Evolutionary conservation across 805 yeast species (phyloP).

Genomic region (Sugiyamaella qingdaonensis): DNA sequence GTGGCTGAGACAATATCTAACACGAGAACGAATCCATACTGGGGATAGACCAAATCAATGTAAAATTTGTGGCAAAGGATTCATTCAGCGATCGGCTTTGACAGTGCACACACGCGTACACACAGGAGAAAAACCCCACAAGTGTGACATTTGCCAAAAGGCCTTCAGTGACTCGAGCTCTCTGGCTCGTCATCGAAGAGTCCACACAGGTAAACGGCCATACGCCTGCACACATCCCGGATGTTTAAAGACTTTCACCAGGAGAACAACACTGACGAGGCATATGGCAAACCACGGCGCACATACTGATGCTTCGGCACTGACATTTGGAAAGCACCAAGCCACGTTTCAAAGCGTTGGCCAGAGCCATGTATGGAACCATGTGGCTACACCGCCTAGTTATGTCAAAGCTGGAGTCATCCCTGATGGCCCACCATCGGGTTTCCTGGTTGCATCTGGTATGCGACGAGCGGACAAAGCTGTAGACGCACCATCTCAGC

Average conservation of each 20-base stretch:
- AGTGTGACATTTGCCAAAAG: constrained; percentile 41
- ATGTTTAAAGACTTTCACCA: constrained; percentile 84
- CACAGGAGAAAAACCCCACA: constrained; percentile 74
- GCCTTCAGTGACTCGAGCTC: constrained; percentile 36
- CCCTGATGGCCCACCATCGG: too few species aligned
- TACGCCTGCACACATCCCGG: constrained; percentile 59
- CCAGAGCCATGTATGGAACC: not conserved
- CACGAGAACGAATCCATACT: constrained; percentile 51
- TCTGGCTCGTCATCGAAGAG: constrained; percentile 78
- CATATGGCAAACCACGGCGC: constrained; percentile 57
- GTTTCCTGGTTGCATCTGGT: too few species aligned
- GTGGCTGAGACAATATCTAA: too few species aligned
- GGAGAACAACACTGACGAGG: constrained; percentile 71
- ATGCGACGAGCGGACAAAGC: too few species aligned
- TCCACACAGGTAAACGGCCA: constrained; percentile 84
- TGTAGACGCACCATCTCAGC: too few species aligned
- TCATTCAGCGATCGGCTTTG: constrained; percentile 77
- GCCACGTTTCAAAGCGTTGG: not conserved
- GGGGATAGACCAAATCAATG: constrained; percentile 39
- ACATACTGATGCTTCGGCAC: not conserved
- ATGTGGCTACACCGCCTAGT: not conserved
- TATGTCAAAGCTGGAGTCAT: too few species aligned
- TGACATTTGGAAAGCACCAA: not conserved
- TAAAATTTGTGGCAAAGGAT: constrained; percentile 63
- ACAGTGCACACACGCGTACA: constrained; percentile 78